Evolutionary conservation across 345 rosid species (phyloP).

Genomic region (Populus euphratica): DNA sequence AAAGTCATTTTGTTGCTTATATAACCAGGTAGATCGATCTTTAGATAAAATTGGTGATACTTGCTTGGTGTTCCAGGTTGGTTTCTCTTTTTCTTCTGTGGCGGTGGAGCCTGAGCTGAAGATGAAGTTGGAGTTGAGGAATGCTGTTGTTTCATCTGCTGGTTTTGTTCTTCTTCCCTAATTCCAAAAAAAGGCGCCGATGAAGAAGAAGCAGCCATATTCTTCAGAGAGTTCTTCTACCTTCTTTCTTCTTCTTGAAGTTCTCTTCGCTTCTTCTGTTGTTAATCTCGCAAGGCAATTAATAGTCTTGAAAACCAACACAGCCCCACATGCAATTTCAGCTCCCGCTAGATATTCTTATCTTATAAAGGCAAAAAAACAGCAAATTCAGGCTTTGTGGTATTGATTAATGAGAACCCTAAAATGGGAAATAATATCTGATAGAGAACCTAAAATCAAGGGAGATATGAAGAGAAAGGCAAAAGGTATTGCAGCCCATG

Average conservation of each 20-base stretch:
- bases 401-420: conserved; percentile 3
- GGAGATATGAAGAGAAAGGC: neutral
- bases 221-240: conserved; percentile 1
- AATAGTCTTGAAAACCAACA: conserved; percentile 19
- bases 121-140: conserved; percentile 45
- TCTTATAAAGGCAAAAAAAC: conserved; percentile 14
- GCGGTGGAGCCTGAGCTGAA: conserved; percentile 40
- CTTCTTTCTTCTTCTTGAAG: neutral
- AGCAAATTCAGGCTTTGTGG: conserved; percentile 4
- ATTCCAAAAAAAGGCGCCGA: conserved; percentile 58
- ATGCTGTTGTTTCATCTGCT: conserved; percentile 46
- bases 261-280: neutral
- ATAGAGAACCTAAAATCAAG: neutral
- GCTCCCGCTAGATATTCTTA: conserved; percentile 8
- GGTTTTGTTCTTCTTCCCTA: conserved; percentile 58
- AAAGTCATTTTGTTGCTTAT: neutral
- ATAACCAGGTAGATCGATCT: neutral
- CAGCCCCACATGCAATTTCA: conserved; percentile 30
- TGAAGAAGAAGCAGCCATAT: conserved; percentile 61
- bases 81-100: conserved; percentile 67
- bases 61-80: conserved; percentile 81
- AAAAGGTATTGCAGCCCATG: conserved; percentile 25
- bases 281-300: conserved; percentile 4
- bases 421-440: conserved; percentile 13
- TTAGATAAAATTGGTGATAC: conserved; percentile 35